Evolutionary conservation across 2,329 filamentous ascomycete genomes (phyloP).

Genomic region (Fusarium nematophilum): DNA sequence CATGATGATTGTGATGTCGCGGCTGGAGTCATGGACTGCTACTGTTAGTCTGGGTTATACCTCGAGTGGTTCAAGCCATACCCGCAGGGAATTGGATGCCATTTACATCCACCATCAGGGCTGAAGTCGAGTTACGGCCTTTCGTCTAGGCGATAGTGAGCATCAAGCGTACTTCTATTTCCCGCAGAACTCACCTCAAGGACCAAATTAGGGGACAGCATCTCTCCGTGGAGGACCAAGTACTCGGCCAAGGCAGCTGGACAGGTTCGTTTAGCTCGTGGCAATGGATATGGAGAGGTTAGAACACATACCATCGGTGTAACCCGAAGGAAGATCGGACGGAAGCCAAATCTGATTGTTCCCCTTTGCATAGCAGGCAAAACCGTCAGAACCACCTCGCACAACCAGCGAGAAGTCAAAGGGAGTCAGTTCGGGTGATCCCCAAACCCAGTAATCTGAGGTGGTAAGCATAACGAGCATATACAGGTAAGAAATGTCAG

Average conservation of each 20-base stretch:
- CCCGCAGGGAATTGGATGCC: neutral
- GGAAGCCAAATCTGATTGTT: slow-evolving; percentile 23
- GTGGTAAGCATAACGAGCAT: neutral
- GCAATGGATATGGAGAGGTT: too few species aligned
- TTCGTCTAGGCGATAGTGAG: neutral
- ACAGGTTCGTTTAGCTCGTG: too few species aligned
- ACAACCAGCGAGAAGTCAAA: slow-evolving; percentile 18
- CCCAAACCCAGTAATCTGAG: slow-evolving; percentile 14
- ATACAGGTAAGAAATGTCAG: too few species aligned
- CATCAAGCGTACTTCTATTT: neutral
- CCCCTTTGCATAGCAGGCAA: slow-evolving; percentile 16
- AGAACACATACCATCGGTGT: slow-evolving; percentile 20
- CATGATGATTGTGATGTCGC: slow-evolving; percentile 11
- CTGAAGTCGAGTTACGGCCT: neutral
- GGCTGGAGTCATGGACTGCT: neutral
- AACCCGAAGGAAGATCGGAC: slow-evolving; percentile 7
- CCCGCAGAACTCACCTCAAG: neutral
- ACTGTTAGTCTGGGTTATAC: neutral
- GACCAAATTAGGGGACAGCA: slow-evolving; percentile 1
- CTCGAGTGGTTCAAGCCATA: neutral
- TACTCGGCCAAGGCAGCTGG: neutral
- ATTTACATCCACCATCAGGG: neutral
- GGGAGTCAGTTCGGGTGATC: slow-evolving; percentile 1
- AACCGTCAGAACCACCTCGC: slow-evolving; percentile 5
- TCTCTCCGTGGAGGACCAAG: neutral